Base-by-base conservation (phyloP, 164 flowering plant species). In the Berberis vulgaris region DNA sequence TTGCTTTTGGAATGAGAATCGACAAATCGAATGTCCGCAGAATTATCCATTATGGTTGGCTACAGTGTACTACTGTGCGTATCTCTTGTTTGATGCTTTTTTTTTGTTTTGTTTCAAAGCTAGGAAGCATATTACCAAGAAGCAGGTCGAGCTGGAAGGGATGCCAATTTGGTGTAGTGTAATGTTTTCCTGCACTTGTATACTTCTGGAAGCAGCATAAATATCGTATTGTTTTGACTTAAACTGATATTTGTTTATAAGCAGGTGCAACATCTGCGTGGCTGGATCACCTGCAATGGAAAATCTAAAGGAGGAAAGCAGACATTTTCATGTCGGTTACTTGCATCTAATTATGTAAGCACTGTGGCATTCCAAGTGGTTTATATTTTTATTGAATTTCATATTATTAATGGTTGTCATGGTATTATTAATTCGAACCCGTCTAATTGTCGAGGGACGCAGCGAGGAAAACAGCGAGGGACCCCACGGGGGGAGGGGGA, bases 1-100 rank as follows among this genome's bases (percentile, higher is more conserved):
- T 92, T 77, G 98, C 98, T 66, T 92, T 92, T 77, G 98, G 98
- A 62, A 92, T 92, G 98, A 97, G 98, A 40, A 92, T 92, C 72
- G 98, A 92, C 84, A 89, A 89, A 71, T 76, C 68, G 61, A 89
- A 92, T 59, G 94, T 92, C 52, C 77, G 96, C 57, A 85, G 91
- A 76, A 81, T 92, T 44, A 81, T 92, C 60, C 98, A 92, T 71
- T 89, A 92, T 81, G 98, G 98, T 66, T 89, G 96, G 98, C 98
- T 96, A 58, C 98, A 90, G 95, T 26, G 26, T 26, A 26, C 26
- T 26, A 26, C 26, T 26, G 26, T 26, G 26, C 26, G 26, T 26
- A 26, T 26, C 26, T 26, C 26, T 26, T 26, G 26, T 26, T 49
- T 9, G 57, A 11, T 11, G 12, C 41, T 26, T 26, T 26, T 26